Base-by-base conservation (phyloP, 805 yeast species). In the Wickerhamiella azymoides region DNA sequence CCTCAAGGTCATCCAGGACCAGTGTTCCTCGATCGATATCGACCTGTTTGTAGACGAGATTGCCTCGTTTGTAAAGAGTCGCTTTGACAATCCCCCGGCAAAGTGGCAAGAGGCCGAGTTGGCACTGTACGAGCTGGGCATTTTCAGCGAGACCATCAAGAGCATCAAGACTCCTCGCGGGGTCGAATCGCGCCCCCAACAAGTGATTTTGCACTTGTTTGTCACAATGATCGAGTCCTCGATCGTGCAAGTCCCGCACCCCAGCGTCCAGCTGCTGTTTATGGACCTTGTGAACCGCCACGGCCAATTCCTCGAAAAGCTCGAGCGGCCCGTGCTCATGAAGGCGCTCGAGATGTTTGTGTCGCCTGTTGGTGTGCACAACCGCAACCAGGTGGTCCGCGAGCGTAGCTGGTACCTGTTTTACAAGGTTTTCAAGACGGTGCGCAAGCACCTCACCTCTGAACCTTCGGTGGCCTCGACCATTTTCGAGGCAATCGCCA, bases 391-490 rank as follows among this genome's bases (percentile, higher is more conserved):
- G 48, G 80, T 77, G 50, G 96, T 88, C 3, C 77, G 86, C 55
- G 70, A 76, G 47, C 77, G 96, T 60, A 73, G 93, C 36, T 92
- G 97, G 96, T 89, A 84, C 60, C 67, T 88, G 51, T 84, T 89
- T 55, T 79, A 79, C 57, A 74, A 94, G 60, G 83, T 88, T 56
- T 71, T 86, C 50, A 84, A 81, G 58, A 67, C 80, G 40, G 79
- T 89, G 1, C 80, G 78, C 57, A 85, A 86, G 32, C 65, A 73
- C 41, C 63, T 78, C 36, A 72, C 78, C 26, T 26, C 46, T 5
- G 37, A 43, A 35, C 37, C 47, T 16, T 47, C 63, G 68, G 47
- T 68, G 74, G 56, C 79, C 36, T 76, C 73, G 50, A 69, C 82
- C 28, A 70, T 88, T 26, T 61, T 71, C 42, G 72, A 73, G 50